Evolutionary conservation across 2,329 filamentous ascomycete genomes (phyloP).

Genomic region (Fusarium drepaniforme): DNA sequence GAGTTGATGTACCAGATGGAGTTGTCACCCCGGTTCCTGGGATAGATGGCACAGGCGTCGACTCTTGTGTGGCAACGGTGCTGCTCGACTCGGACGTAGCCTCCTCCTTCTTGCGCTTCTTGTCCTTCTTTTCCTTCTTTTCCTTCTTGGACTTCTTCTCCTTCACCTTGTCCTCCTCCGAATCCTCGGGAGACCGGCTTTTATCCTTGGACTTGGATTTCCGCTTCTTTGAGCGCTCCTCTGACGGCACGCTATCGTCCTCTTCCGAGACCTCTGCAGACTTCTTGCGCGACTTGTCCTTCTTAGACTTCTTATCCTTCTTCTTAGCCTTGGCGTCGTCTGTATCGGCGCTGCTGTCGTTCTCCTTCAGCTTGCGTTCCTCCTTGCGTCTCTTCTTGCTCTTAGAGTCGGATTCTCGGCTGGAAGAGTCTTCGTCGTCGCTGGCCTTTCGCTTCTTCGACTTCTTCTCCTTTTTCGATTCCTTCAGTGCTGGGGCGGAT

Average conservation of each 20-base stretch:
- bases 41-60: conserved; percentile 44
- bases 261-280: conserved; percentile 35
- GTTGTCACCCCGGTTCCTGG: conserved; percentile 54
- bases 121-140: conserved; percentile 55
- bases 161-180: conserved; percentile 44
- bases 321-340: conserved; percentile 42
- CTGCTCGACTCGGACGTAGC: conserved; percentile 39
- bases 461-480: conserved; percentile 58
- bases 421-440: conserved; percentile 47
- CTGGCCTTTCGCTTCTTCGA: conserved; percentile 64
- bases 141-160: conserved; percentile 56
- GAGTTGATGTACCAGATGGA: conserved; percentile 60
- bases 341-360: conserved; percentile 30
- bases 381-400: conserved; percentile 54
- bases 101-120: conserved; percentile 62
- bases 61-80: conserved; percentile 24
- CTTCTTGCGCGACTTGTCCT: conserved; percentile 52
- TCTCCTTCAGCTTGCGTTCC: conserved; percentile 51
- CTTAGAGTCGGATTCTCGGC: conserved; percentile 47
- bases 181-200: conserved; percentile 42
- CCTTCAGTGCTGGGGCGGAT: conserved; percentile 37
- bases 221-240: conserved; percentile 49
- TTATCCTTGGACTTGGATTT: conserved; percentile 49
- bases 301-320: conserved; percentile 56
- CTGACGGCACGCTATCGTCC: conserved; percentile 37